These are phyloP conservation scores for Vigna trinervia DNA, from an alignment of 306 rosid species.

Conservation along the genomic window DNA sequence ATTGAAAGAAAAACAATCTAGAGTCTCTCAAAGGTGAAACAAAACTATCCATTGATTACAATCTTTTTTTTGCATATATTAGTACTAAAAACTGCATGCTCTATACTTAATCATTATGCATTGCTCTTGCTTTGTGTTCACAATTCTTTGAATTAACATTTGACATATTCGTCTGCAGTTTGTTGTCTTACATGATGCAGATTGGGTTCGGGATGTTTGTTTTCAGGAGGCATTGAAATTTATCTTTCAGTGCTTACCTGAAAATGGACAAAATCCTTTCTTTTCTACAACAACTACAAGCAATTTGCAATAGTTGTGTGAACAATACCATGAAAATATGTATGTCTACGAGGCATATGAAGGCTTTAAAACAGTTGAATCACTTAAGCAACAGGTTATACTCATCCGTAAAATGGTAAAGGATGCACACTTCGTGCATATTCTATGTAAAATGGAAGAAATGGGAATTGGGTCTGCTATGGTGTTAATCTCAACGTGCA, in stretches of 20 bases:
- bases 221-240: slow-evolving; percentile 82
- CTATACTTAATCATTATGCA: too few species aligned
- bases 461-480: slow-evolving; percentile 81
- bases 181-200: slow-evolving; percentile 95
- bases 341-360: slow-evolving; percentile 82
- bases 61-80: too few species aligned
- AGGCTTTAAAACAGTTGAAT: slow-evolving; percentile 83
- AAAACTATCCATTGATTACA: too few species aligned
- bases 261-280: slow-evolving; percentile 73
- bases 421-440: slow-evolving; percentile 74
- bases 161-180: slow-evolving; percentile 54
- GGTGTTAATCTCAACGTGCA: slow-evolving; percentile 75
- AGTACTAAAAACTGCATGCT: too few species aligned
- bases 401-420: slow-evolving; percentile 69
- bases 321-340: slow-evolving; percentile 73
- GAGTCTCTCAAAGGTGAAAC: too few species aligned
- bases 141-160: slow-evolving; percentile 1
- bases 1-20: too few species aligned
- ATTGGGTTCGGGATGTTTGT: slow-evolving; percentile 79
- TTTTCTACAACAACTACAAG: slow-evolving; percentile 85
- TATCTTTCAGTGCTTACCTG: slow-evolving; percentile 80
- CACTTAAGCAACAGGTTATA: slow-evolving; percentile 71
- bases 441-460: slow-evolving; percentile 75
- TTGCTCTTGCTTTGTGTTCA: not conserved
- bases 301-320: slow-evolving; percentile 65